Evolutionary conservation across 352 stramenopile species (phyloP).

Genomic region (Phytophthora macrochlamydospora): DNA sequence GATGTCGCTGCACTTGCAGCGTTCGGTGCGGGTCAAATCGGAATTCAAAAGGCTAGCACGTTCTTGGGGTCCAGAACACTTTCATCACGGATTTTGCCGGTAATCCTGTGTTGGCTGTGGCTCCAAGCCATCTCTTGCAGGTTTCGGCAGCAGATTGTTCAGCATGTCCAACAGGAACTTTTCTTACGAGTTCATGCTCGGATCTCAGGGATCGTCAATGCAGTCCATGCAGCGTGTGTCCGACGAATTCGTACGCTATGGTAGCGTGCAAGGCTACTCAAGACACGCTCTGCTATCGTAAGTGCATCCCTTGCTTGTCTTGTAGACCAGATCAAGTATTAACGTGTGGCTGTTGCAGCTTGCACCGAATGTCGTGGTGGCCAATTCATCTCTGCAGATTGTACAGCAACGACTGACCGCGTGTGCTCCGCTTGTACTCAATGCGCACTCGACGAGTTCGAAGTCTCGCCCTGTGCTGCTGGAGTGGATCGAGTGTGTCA

Average conservation of each 20-base stretch:
- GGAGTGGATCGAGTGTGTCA: conserved; percentile 68
- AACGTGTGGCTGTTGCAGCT: conserved; percentile 32
- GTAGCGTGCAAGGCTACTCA: conserved; percentile 48
- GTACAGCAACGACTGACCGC: conserved; percentile 60
- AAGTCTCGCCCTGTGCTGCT: conserved; percentile 56
- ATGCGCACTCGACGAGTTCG: conserved; percentile 77
- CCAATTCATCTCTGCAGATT: conserved; percentile 49
- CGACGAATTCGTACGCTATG: conserved; percentile 58
- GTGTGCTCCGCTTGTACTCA: conserved; percentile 65
- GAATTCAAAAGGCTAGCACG: conserved; percentile 47
- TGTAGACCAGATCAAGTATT: neutral
- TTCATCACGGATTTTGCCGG: conserved; percentile 59
- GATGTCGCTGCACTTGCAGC: conserved; percentile 44
- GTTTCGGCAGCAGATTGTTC: conserved; percentile 58
- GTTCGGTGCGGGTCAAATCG: conserved; percentile 57
- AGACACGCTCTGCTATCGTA: conserved; percentile 78
- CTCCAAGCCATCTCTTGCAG: conserved; percentile 32
- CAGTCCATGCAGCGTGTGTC: conserved; percentile 59
- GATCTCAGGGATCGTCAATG: conserved; percentile 66
- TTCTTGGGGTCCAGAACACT: conserved; percentile 42
- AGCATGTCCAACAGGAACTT: conserved; percentile 45
- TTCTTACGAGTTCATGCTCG: conserved; percentile 61
- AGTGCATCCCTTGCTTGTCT: conserved; percentile 11
- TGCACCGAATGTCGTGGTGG: conserved; percentile 68
- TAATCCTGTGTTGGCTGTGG: conserved; percentile 42